Percentiles rank a stretch among this genome's conserved stretches.
Evolutionary conservation across 202 grass and related monocot species (phyloP).

Genomic region (Schoenoplectus triqueter): DNA sequence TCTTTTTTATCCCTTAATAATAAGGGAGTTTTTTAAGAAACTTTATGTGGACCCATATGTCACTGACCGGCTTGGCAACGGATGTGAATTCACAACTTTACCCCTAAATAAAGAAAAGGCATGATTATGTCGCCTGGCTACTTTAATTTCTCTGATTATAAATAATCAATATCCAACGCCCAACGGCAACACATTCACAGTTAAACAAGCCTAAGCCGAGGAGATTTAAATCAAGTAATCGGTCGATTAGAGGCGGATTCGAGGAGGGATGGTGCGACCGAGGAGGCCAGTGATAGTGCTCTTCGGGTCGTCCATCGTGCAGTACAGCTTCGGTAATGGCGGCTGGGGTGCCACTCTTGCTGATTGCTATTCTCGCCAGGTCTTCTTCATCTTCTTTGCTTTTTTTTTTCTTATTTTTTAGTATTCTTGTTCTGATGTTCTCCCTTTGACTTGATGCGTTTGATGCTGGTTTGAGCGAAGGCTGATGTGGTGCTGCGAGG

Average conservation of each 20-base stretch:
- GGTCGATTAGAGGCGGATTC: not conserved
- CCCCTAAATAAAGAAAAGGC: too few relatives aligned
- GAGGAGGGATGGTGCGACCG: conserved; percentile 38
- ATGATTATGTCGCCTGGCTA: too few relatives aligned
- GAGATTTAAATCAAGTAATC: not conserved
- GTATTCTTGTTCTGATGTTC: not conserved
- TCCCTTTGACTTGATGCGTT: too few relatives aligned
- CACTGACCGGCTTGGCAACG: too few relatives aligned
- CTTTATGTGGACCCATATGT: too few relatives aligned
- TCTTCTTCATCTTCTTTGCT: not conserved
- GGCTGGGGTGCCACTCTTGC: conserved; percentile 56
- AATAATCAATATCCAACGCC: too few relatives aligned
- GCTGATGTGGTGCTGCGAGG: conserved; percentile 56
- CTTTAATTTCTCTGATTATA: not conserved
- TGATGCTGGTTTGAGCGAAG: not conserved
- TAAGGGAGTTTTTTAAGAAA: too few relatives aligned
- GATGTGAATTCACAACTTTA: too few relatives aligned
- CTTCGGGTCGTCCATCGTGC: conserved; percentile 88
- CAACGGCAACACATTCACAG: too few relatives aligned
- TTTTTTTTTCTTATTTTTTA: conserved; percentile 39
- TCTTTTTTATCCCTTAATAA: too few relatives aligned
- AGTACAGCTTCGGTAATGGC: conserved; percentile 78
- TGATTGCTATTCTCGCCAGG: not conserved
- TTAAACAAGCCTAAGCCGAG: too few relatives aligned
- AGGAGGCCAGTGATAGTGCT: conserved; percentile 62